Percentiles rank a stretch among this genome's conserved stretches.
Evolutionary conservation across 139 green algal species (phyloP).

Genomic region (Chlamydomonas urium): DNA sequence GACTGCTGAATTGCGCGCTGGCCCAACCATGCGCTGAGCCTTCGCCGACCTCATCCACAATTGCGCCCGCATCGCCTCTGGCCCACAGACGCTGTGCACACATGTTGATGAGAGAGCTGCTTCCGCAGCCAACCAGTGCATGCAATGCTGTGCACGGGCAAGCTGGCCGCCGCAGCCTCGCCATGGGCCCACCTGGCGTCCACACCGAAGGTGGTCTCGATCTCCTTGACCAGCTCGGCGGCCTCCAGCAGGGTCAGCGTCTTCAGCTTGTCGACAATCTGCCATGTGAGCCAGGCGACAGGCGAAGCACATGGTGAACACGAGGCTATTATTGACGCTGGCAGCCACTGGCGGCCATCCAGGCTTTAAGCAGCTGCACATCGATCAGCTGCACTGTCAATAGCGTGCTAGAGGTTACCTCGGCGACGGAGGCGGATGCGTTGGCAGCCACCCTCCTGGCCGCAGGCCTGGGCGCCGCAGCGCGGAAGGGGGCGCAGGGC

Average conservation of each 20-base stretch:
- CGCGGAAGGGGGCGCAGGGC: neutral
- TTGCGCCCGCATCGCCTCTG: too few relatives aligned
- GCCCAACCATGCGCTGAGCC: too few relatives aligned
- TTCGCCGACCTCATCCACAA: too few relatives aligned
- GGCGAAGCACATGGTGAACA: neutral
- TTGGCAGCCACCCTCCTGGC: neutral
- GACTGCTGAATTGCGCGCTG: too few relatives aligned
- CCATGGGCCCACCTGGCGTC: slow-evolving; percentile 43
- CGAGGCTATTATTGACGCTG: too few relatives aligned
- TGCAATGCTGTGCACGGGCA: too few relatives aligned
- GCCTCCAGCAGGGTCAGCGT: slow-evolving; percentile 62
- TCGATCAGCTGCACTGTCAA: neutral
- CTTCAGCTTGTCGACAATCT: slow-evolving; percentile 68
- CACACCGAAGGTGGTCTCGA: slow-evolving; percentile 63
- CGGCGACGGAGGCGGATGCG: neutral
- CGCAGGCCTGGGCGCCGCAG: neutral
- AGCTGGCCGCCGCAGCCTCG: too few relatives aligned
- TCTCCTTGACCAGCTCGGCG: slow-evolving; percentile 56
- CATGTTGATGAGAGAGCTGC: too few relatives aligned
- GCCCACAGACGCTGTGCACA: too few relatives aligned
- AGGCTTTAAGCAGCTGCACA: neutral
- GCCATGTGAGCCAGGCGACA: too few relatives aligned
- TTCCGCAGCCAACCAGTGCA: too few relatives aligned
- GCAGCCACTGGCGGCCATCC: too few relatives aligned
- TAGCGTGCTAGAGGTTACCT: neutral